Conservation (phyloP, 805 yeast genomes). For the Spathaspora passalidarum region DNA sequence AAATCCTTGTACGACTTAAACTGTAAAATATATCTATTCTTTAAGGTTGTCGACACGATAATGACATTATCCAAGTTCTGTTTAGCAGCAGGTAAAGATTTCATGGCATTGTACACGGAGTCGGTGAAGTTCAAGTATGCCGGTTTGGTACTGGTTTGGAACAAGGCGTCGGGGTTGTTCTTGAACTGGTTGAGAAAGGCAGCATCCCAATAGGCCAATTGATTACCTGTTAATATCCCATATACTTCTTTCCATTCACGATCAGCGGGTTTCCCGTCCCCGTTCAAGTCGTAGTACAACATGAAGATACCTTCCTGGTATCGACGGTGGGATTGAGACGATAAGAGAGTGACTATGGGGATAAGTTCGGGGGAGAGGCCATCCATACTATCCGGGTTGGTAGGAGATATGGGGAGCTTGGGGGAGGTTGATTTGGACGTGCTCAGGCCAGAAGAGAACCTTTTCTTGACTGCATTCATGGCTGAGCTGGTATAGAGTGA, state of each 20-base stretch:
- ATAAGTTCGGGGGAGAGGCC: slow-evolving; percentile 47
- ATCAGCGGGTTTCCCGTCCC: slow-evolving; percentile 83
- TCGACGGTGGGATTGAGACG: slow-evolving; percentile 73
- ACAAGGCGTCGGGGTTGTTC: slow-evolving; percentile 51
- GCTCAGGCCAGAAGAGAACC: slow-evolving; percentile 20
- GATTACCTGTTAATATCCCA: slow-evolving; percentile 87
- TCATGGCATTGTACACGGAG: slow-evolving; percentile 75
- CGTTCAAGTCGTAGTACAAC: slow-evolving; percentile 68
- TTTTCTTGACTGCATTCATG: slow-evolving; percentile 23
- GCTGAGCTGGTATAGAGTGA: not conserved
- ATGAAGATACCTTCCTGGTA: slow-evolving; percentile 75
- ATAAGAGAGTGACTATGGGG: slow-evolving; percentile 71
- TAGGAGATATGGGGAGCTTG: slow-evolving; percentile 9
- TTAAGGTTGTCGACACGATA: slow-evolving; percentile 88
- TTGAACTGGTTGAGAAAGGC: slow-evolving; percentile 54
- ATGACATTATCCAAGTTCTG: slow-evolving; percentile 70
- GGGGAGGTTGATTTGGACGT: slow-evolving; percentile 9
- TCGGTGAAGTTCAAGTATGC: slow-evolving; percentile 89
- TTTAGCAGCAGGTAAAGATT: slow-evolving; percentile 60
- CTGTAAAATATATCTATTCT: slow-evolving; percentile 82
- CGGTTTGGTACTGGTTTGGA: slow-evolving; percentile 68
- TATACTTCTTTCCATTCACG: slow-evolving; percentile 91
- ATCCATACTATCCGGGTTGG: slow-evolving; percentile 14
- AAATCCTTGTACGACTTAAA: slow-evolving; percentile 63
- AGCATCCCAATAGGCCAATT: slow-evolving; percentile 90